Percentiles rank a stretch among this genome's conserved stretches.
phyloP scores from a whole-genome alignment of 1,284 basidiomycete species.

The Fomitopsis palustris region DNA sequence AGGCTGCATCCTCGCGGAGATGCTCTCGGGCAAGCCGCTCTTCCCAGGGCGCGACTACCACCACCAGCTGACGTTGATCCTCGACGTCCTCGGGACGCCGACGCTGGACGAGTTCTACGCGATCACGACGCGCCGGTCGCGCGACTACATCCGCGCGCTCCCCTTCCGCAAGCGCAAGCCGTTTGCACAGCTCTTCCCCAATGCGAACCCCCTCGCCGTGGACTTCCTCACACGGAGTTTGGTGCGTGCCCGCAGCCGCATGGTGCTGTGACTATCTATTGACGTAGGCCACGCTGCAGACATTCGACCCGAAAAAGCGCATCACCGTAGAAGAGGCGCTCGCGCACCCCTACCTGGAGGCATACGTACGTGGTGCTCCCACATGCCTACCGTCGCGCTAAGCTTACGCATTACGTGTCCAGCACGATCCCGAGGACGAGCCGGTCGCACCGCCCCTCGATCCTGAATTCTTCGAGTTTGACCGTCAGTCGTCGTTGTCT shows the following conservation, averaged over 20 bases:
- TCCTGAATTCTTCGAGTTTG: constrained; percentile 92
- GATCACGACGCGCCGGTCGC: constrained; percentile 80
- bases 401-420: background rate
- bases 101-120: constrained; percentile 90
- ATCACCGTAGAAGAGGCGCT: constrained; percentile 91
- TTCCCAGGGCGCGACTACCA: constrained; percentile 98
- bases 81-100: constrained; percentile 92
- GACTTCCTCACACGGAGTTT: constrained; percentile 92
- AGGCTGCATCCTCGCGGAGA: constrained; percentile 95
- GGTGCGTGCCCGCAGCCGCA: constrained; percentile 42
- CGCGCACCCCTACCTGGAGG: constrained; percentile 87
- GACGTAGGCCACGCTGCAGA: constrained; percentile 36
- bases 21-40: constrained; percentile 90
- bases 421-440: constrained; percentile 93
- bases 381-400: constrained; percentile 10
- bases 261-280: background rate
- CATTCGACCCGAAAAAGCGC: constrained; percentile 92
- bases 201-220: constrained; percentile 80
- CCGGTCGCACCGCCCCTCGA: constrained; percentile 88
- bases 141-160: constrained; percentile 87
- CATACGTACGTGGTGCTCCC: constrained; percentile 57
- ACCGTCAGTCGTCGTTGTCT: constrained; percentile 39
- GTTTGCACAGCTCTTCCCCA: constrained; percentile 82
- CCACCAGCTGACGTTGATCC: constrained; percentile 88
- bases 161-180: constrained; percentile 84